Evolutionary conservation across 768 basidiomycete species (phyloP).

Genomic region (Amanita molliuscula): DNA sequence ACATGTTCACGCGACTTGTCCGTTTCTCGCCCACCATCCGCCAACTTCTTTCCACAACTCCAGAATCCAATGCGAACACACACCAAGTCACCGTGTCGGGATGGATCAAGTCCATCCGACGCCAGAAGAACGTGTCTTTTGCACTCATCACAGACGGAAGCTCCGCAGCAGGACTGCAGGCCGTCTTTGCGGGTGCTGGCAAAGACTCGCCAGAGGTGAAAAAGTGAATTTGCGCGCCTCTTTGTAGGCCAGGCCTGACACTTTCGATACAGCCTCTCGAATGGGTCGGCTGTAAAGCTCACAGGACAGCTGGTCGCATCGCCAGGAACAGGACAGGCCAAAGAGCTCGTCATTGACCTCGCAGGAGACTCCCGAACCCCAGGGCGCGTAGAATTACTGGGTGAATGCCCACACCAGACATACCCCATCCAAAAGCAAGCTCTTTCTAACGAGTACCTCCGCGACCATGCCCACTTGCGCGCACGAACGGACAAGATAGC

Average conservation of each 20-base stretch:
- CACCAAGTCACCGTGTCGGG: slow-evolving; percentile 46
- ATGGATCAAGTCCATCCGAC: slow-evolving; percentile 79
- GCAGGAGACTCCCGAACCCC: slow-evolving; percentile 11
- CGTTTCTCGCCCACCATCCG: slow-evolving; percentile 21
- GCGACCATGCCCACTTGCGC: slow-evolving; percentile 84
- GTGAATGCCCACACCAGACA: slow-evolving; percentile 47
- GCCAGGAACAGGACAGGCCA: slow-evolving; percentile 34
- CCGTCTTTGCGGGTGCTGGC: slow-evolving; percentile 47
- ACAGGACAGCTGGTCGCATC: slow-evolving; percentile 32
- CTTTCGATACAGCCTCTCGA: slow-evolving; percentile 12
- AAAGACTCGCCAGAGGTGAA: slow-evolving; percentile 20
- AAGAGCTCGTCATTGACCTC: slow-evolving; percentile 36
- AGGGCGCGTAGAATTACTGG: slow-evolving; percentile 25
- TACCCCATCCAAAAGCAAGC: slow-evolving; percentile 93
- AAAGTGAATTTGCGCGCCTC: slow-evolving; percentile 12
- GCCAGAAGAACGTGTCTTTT: slow-evolving; percentile 85
- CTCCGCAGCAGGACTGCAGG: slow-evolving; percentile 59
- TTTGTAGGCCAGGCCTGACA: not conserved
- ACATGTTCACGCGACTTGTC: not conserved
- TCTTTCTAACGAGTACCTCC: slow-evolving; percentile 66
- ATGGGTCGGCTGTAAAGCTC: slow-evolving; percentile 14
- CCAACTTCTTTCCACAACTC: slow-evolving; percentile 15
- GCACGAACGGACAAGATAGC: slow-evolving; percentile 64
- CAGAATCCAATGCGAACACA: slow-evolving; percentile 1
- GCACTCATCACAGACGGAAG: slow-evolving; percentile 79